phyloP scores from a whole-genome alignment of 139 green algal species.

The Coccomyxa sp. region DNA sequence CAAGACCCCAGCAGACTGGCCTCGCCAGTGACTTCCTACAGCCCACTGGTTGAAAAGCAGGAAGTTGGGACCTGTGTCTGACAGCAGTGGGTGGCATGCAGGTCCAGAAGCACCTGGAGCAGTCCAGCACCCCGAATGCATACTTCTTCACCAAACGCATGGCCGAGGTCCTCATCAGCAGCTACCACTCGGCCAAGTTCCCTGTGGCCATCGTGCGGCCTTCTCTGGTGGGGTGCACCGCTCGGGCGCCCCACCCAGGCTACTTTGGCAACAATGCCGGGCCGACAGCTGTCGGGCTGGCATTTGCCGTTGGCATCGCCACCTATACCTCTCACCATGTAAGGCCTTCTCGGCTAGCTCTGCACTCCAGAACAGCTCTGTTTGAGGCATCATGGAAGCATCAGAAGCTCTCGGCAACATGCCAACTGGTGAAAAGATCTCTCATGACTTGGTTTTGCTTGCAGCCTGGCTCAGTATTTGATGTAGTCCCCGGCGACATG shows the following conservation, averaged over 20 bases:
- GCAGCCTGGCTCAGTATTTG: conserved; percentile 29
- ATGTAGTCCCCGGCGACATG: conserved; percentile 50
- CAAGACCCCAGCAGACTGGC: too few relatives aligned
- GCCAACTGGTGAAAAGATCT: background rate
- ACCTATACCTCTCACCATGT: background rate
- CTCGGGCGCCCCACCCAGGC: background rate
- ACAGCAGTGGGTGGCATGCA: background rate
- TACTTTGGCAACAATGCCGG: conserved; percentile 14
- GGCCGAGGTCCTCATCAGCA: conserved; percentile 22
- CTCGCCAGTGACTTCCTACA: too few relatives aligned
- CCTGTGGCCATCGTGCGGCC: conserved; percentile 22
- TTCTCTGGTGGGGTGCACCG: conserved; percentile 8
- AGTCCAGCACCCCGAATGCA: conserved; percentile 1
- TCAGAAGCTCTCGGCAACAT: too few relatives aligned
- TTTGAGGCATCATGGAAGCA: too few relatives aligned
- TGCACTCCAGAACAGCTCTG: too few relatives aligned
- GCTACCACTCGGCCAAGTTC: background rate
- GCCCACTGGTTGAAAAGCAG: too few relatives aligned
- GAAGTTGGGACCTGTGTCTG: too few relatives aligned
- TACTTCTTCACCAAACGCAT: conserved; percentile 35
- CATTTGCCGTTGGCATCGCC: background rate
- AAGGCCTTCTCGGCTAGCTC: too few relatives aligned
- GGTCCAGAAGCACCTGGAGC: background rate
- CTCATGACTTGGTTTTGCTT: too few relatives aligned
- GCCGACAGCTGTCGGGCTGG: background rate